Evolutionary conservation across 345 rosid genomes (phyloP), one percentile per base, ranked within the genome.

Genomic region (Salix brachista): DNA sequence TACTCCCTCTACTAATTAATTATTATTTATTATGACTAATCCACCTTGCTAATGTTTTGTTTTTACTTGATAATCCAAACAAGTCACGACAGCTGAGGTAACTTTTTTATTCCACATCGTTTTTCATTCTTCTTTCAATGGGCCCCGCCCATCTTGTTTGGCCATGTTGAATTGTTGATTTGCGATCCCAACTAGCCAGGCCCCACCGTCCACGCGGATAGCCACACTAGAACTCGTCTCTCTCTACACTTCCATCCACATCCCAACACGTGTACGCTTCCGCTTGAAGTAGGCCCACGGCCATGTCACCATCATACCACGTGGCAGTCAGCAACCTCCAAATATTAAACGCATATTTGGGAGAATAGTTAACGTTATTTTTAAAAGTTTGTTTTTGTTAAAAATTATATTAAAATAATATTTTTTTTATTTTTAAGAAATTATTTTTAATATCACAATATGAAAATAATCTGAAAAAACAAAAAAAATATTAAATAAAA

Each of bases 211-310:
- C 84, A 77, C 69, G 81, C 69, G 78, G 83, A 70, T 42, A 28
- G 7, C 3, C 39, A 21, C 9, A 34, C 3, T 36, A 21, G 18
- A 5, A 2, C 42, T 28, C 1, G n/a, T 44, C 36, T 21, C 8
- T 1, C 37, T 50, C 56, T n/a, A 39, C 48, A 39, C 1, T 12
- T 61, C 65, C 36, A 67, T 52, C 52, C 26, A 18, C 2, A 3
- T 39, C 81, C 65, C 21, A 62, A 79, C 82, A 84, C 75, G 86
- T 84, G 67, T 71, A 50, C 6, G 70, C 73, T 56, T 70, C 50
- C 34, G 4, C 26, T 4, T 5, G 2, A 5, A 1, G n/a, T 25
- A 41, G 77, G 80, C 83, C 82, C 30, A 25, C 23, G 5, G 9
- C 60, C 32, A 10, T 9, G 65, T 66, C 79, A 62, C 12, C 11